phyloP scores from a whole-genome alignment of 2,329 filamentous ascomycete species.

The Stemphylium beticola region DNA sequence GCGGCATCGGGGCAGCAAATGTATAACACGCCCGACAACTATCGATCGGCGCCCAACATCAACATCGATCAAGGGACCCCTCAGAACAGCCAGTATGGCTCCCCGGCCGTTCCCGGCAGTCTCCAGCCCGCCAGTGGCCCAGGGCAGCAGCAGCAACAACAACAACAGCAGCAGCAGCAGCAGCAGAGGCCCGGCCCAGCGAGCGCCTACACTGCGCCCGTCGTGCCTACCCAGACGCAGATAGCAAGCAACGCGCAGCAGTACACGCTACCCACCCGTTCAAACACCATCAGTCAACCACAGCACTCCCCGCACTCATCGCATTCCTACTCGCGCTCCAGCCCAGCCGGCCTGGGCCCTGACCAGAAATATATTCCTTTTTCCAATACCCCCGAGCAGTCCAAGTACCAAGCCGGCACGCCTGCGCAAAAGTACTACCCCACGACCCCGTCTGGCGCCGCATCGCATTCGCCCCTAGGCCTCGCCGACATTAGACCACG shows the following conservation, averaged over 20 bases:
- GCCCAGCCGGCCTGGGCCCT: conserved; percentile 69
- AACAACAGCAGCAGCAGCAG: conserved; percentile 24
- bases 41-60: conserved; percentile 60
- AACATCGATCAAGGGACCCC: conserved; percentile 65
- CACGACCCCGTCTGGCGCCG: conserved; percentile 60
- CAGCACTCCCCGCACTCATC: conserved; percentile 37
- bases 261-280: conserved; percentile 69
- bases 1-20: conserved; percentile 35
- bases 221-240: conserved; percentile 62
- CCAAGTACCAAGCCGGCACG: conserved; percentile 50
- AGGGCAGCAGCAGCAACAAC: conserved; percentile 20
- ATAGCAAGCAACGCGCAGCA: conserved; percentile 62
- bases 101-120: conserved; percentile 61
- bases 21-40: conserved; percentile 59
- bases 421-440: conserved; percentile 66
- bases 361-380: conserved; percentile 69
- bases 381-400: conserved; percentile 68
- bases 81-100: conserved; percentile 53
- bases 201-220: conserved; percentile 63
- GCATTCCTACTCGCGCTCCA: conserved; percentile 79
- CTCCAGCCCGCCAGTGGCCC: conserved; percentile 60
- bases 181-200: conserved; percentile 60
- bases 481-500: conserved; percentile 90
- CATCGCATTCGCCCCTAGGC: conserved; percentile 86
- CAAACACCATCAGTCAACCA: conserved; percentile 67